Conservation (phyloP, 2,329 filamentous ascomycete genomes). For the Dryadomyces sulphureus region DNA sequence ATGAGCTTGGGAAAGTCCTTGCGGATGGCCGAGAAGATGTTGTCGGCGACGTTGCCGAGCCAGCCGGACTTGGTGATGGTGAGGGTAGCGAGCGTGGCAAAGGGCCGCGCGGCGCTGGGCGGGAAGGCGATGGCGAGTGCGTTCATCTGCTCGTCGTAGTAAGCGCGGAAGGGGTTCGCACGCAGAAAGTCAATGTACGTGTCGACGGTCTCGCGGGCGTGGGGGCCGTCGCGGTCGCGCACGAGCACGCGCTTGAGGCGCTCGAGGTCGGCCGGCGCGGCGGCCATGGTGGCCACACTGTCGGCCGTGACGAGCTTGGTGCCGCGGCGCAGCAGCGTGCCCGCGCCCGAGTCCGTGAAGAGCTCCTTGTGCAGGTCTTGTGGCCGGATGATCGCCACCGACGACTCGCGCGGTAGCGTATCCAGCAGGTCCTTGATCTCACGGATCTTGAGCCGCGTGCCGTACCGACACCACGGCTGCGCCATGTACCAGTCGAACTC, state of each 20-base stretch:
- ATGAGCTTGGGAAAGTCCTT: conserved; percentile 83
- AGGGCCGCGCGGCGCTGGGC: conserved; percentile 45
- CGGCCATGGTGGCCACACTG: conserved; percentile 56
- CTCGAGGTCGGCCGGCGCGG: conserved; percentile 60
- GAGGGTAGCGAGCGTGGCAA: conserved; percentile 78
- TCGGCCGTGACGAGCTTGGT: conserved; percentile 71
- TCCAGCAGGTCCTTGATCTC: conserved; percentile 92
- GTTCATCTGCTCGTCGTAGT: conserved; percentile 89
- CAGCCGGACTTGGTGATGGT: conserved; percentile 90
- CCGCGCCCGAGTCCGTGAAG: conserved; percentile 90
- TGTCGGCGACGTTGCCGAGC: conserved; percentile 89
- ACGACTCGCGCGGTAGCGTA: conserved; percentile 77
- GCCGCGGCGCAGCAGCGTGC: conserved; percentile 80
- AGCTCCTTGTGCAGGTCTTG: conserved; percentile 92
- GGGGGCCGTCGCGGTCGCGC: conserved; percentile 65
- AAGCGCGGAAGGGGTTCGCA: conserved; percentile 72
- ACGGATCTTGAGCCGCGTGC: conserved; percentile 90
- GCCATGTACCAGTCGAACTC: conserved; percentile 89
- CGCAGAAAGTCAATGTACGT: conserved; percentile 70
- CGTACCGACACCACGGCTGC: conserved; percentile 89
- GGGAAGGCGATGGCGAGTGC: conserved; percentile 81
- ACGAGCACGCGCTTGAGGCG: conserved; percentile 72
- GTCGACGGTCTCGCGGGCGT: conserved; percentile 72
- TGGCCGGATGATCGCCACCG: conserved; percentile 94
- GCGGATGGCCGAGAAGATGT: conserved; percentile 85